These are phyloP conservation scores for Luzula sylvatica DNA, from an alignment of 176 grass and related monocot species.

Conservation along the genomic window DNA sequence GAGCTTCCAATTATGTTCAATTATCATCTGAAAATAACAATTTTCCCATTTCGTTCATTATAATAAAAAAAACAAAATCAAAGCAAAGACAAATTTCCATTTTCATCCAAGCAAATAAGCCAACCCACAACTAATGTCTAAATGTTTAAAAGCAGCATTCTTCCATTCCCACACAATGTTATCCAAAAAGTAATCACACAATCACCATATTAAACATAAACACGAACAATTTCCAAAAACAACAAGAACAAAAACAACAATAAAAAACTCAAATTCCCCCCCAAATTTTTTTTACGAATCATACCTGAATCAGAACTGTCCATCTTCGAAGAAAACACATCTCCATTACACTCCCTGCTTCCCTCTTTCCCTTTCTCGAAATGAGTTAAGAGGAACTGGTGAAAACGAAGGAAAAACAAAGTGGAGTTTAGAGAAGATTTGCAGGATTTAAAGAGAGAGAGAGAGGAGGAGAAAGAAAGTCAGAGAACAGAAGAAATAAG, in stretches of 20 bases:
- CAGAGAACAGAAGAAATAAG: background rate
- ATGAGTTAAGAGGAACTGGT: conserved; percentile 15
- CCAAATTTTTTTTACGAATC: conserved; percentile 5
- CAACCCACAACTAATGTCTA: no score
- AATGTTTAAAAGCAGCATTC: no score
- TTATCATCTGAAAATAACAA: background rate
- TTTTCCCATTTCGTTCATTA: background rate
- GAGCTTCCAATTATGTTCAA: background rate
- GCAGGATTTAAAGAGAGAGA: background rate
- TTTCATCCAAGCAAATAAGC: no score
- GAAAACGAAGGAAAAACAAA: background rate
- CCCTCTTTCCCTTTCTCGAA: conserved; percentile 16
- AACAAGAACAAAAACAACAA: background rate
- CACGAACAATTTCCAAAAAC: background rate
- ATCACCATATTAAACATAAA: background rate
- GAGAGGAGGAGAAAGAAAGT: background rate
- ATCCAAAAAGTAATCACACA: background rate
- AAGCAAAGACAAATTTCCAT: no score
- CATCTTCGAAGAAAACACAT: conserved; percentile 6
- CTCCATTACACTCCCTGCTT: conserved; percentile 12
- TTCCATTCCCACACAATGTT: no score
- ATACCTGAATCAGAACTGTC: conserved; percentile 13
- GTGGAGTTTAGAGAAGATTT: background rate
- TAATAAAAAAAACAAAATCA: no score
- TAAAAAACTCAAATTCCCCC: conserved; percentile 26